phyloP scores from a whole-genome alignment of 2,329 filamentous ascomycete genomes.

The Cordyceps cateniannulata region DNA sequence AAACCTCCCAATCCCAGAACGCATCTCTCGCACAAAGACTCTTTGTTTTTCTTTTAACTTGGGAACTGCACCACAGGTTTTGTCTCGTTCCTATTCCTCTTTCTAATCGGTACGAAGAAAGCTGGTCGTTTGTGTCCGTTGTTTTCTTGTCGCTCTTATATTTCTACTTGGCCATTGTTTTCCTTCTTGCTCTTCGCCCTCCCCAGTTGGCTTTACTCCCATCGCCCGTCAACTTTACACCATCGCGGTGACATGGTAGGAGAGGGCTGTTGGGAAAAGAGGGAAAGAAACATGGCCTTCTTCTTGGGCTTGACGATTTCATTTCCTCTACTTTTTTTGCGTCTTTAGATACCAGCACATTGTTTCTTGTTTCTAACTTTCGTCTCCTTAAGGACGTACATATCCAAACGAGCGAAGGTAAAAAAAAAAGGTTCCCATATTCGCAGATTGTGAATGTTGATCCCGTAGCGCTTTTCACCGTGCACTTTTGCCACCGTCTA shows the following conservation, averaged over 20 bases:
- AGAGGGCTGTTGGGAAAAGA: not conserved
- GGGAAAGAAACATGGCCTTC: not conserved
- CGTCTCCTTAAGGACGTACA: not conserved
- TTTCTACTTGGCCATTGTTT: not conserved
- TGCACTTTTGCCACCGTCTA: too few relatives aligned
- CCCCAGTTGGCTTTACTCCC: not conserved
- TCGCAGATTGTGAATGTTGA: not conserved
- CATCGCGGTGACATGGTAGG: too few relatives aligned
- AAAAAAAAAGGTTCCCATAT: not conserved
- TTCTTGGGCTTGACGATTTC: not conserved
- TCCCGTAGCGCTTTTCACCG: too few relatives aligned
- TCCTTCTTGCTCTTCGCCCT: not conserved
- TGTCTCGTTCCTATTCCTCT: not conserved
- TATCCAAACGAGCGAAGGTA: not conserved
- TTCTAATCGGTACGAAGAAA: not conserved
- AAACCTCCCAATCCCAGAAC: not conserved
- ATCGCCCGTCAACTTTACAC: too few relatives aligned
- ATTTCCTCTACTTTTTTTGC: not conserved
- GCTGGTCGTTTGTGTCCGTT: not conserved
- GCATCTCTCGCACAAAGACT: not conserved
- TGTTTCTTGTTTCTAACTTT: not conserved
- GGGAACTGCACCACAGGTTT: not conserved
- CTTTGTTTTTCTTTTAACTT: not conserved
- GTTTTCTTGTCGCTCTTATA: not conserved
- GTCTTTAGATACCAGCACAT: slow-evolving; percentile 6